phyloP scores from a whole-genome alignment of 2,329 filamentous ascomycete genomes.

The Scolecobasidium constrictum region DNA sequence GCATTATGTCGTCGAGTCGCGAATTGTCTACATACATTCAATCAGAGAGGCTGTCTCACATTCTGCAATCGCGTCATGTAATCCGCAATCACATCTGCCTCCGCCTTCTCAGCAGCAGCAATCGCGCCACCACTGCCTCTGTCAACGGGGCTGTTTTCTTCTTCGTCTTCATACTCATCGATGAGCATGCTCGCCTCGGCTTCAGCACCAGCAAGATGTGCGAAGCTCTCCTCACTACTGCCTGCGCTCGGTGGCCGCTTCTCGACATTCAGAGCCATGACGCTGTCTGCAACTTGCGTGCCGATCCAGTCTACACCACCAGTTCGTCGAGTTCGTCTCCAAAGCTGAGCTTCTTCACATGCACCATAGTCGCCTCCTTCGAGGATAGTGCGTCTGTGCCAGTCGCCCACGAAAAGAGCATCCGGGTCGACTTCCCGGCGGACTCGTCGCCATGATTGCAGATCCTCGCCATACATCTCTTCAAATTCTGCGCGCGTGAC shows the following conservation, averaged over 20 bases:
- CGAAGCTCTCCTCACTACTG: conserved; percentile 30
- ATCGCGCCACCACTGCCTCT: too few relatives aligned
- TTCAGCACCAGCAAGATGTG: conserved; percentile 34
- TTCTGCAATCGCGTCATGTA: conserved; percentile 1
- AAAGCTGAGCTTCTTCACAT: conserved; percentile 32
- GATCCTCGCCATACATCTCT: conserved; percentile 55
- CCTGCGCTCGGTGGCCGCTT: conserved; percentile 19
- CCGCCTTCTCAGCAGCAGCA: background rate
- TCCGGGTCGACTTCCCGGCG: conserved; percentile 64
- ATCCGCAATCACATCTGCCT: background rate
- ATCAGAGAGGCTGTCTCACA: too few relatives aligned
- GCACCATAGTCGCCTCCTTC: conserved; percentile 28
- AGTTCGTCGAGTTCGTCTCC: conserved; percentile 16
- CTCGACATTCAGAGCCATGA: conserved; percentile 20
- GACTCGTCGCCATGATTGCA: conserved; percentile 56
- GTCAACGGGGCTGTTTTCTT: conserved; percentile 3
- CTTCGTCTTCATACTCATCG: conserved; percentile 6
- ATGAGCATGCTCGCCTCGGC: conserved; percentile 20
- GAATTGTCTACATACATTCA: too few relatives aligned
- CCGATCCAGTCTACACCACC: conserved; percentile 28
- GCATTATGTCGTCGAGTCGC: too few relatives aligned
- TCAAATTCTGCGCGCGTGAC: conserved; percentile 50
- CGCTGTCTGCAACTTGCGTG: conserved; percentile 22
- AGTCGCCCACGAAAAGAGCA: conserved; percentile 82
- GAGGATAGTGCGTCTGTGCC: conserved; percentile 66